Base-by-base conservation (phyloP, 2,329 filamentous ascomycete species). In the Fusarium sp. region DNA sequence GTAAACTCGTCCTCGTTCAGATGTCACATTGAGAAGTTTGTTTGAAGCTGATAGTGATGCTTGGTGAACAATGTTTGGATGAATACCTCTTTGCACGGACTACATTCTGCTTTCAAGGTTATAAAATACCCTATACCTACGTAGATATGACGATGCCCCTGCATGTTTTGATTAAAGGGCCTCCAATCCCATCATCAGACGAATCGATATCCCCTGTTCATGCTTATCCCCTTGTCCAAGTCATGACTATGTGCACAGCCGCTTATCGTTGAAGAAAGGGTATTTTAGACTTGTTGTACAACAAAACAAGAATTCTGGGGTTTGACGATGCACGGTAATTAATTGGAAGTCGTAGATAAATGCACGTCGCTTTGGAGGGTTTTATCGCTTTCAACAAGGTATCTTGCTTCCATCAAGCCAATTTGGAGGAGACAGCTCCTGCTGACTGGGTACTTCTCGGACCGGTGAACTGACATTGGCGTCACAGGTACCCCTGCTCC, bases 131-230 rank as follows among this genome's bases (percentile, higher is more conserved):
- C 52, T 54, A 68, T 35, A 55, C 33, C 15, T 38, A 10, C 37
- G n/a, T 33, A 20, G 26, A 46, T 26, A 8, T 41, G 37, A 53
- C 31, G 38, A 43, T 42, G 28, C 63, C 49, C 66, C 66, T 70
- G 62, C 57, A 47, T 33, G 38, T 58, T 70, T 69, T 70, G 33
- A 70, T 70, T 71, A 70, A 70, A 70, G 68, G 68, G 68, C 64
- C 68, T 69, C 63, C 65, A 66, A 66, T 53, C 64, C 47, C 68
- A 59, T 62, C 33, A 16, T 57, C 49, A 43, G 53, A 53, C 68
- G 60, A 70, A 70, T 71, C 33, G 31, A 39, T 21, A 23, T 38
- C 53, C 55, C 59, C 31, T 63, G 64, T 37, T 55, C 50, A n/a
- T 66, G 48, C 54, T 54, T 21, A 47, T 62, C 48, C 59, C 67